These are phyloP conservation scores for Clarireedia homoeocarpa DNA, from an alignment of 2,329 filamentous ascomycete genomes.

Conservation along the genomic window DNA sequence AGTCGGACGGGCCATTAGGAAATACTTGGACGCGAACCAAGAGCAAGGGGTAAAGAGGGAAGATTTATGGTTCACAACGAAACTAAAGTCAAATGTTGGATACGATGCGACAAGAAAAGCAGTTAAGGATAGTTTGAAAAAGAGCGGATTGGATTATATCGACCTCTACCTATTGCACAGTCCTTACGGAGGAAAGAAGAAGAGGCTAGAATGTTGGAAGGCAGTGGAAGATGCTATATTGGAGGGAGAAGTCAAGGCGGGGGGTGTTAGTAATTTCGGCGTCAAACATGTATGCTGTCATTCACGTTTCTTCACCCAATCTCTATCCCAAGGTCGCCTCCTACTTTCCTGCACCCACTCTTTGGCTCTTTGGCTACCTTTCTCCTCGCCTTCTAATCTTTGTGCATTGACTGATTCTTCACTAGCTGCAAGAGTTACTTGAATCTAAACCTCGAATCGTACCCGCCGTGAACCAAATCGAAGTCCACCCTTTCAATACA, in stretches of 20 bases:
- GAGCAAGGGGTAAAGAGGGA: constrained; percentile 49
- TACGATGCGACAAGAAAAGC: constrained; percentile 62
- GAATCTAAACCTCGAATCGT: constrained; percentile 40
- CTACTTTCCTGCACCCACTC: not conserved
- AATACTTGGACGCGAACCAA: constrained; percentile 45
- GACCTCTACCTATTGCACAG: constrained; percentile 75
- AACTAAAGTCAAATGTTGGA: constrained; percentile 54
- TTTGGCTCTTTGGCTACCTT: no score
- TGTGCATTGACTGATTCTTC: not conserved
- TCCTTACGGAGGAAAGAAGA: constrained; percentile 64
- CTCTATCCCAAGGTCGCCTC: no score
- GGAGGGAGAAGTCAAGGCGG: constrained; percentile 61
- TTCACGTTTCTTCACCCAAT: not conserved
- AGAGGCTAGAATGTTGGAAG: constrained; percentile 64
- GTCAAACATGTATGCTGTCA: constrained; percentile 54
- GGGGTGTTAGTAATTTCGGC: constrained; percentile 73
- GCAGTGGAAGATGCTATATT: constrained; percentile 69
- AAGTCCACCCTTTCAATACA: constrained; percentile 78
- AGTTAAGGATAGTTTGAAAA: constrained; percentile 56
- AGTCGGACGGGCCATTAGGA: constrained; percentile 55
- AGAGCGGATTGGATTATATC: constrained; percentile 63
- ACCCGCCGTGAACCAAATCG: constrained; percentile 72
- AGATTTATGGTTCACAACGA: constrained; percentile 74
- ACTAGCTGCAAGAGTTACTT: constrained; percentile 26
- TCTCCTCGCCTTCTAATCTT: no score